Evolutionary conservation across 345 rosid genomes (phyloP), one percentile per base, ranked within the genome.

Genomic region (Citrus sp.): DNA sequence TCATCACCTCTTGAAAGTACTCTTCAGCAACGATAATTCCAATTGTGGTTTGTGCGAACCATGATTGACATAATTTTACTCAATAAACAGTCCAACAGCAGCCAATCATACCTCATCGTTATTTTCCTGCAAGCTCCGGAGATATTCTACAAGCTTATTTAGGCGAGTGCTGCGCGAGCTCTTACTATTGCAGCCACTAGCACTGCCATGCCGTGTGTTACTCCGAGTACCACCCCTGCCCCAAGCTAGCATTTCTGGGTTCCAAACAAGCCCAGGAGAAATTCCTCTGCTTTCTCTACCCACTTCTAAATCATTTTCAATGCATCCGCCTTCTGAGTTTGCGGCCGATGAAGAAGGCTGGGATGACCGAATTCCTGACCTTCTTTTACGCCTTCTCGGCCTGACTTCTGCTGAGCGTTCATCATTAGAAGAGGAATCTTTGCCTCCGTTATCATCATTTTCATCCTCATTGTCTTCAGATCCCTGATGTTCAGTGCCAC

Each of bases 211-310:
- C 65, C 98, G 87, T 12, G 95, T 88, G 82, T 88, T 87, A 87
- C 98, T 95, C 81, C 98, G 86, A 68, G 90, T 76, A 59, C 98
- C 98, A 58, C 98, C 98, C 88, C 88, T 87, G 58, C 98, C 98
- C 98, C 98, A 95, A 63, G 89, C 93, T 88, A 90, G 92, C 88
- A 83, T 79, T 77, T 94, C 98, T 3, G 88, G 74, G 80, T 85
- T 94, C 92, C 91, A 88, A 24, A 84, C 89, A 70, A 88, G 92
- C 61, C 92, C 95, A 35, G 97, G 97, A 74, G 94, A 85, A 81
- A 86, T 81, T 80, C 89, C 95, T 82, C 92, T 82, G 82, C 77
- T 83, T 62, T 90, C 97, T 78, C 83, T 82, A 73, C 83, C 82
- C 65, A 79, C 78, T 78, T 95, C 97, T 78, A 77, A 40, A 65